Evolutionary conservation across 163 green algal species (phyloP).

Genomic region (Prototheca wickerhamii): DNA sequence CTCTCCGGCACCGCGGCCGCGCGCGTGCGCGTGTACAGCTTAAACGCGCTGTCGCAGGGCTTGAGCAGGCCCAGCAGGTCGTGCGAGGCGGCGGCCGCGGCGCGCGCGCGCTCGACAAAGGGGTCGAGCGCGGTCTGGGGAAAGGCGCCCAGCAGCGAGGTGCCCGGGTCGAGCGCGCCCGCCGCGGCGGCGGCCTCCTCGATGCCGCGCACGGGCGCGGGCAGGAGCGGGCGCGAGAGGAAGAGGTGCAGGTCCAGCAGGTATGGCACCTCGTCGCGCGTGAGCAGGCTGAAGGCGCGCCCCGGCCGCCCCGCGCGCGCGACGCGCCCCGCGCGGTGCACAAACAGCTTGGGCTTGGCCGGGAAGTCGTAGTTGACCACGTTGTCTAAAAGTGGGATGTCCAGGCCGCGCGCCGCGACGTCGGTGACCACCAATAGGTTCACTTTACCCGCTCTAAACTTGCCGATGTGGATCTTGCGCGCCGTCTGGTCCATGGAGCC

Average conservation of each 20-base stretch:
- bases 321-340: slow-evolving; percentile 74
- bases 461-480: slow-evolving; percentile 88
- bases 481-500: slow-evolving; percentile 94
- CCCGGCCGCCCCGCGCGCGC: slow-evolving; percentile 54
- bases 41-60: slow-evolving; percentile 61
- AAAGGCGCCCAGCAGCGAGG: slow-evolving; percentile 61
- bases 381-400: slow-evolving; percentile 96
- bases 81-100: slow-evolving; percentile 29
- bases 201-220: slow-evolving; percentile 43
- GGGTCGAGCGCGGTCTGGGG: slow-evolving; percentile 64
- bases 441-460: slow-evolving; percentile 67
- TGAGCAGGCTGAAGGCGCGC: slow-evolving; percentile 76
- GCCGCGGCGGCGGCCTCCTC: slow-evolving; percentile 32
- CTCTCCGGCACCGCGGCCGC: slow-evolving; percentile 62
- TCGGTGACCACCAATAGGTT: slow-evolving; percentile 88
- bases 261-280: slow-evolving; percentile 65
- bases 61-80: slow-evolving; percentile 44
- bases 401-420: slow-evolving; percentile 91
- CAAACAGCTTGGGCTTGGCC: slow-evolving; percentile 89
- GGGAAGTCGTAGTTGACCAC: slow-evolving; percentile 96
- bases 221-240: slow-evolving; percentile 54
- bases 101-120: slow-evolving; percentile 51
- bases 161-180: neutral
- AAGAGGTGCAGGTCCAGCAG: slow-evolving; percentile 96
- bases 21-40: slow-evolving; percentile 80